phyloP scores from a whole-genome alignment of 2,329 filamentous ascomycete species.

The Cephalotrichum gorgonifer region DNA sequence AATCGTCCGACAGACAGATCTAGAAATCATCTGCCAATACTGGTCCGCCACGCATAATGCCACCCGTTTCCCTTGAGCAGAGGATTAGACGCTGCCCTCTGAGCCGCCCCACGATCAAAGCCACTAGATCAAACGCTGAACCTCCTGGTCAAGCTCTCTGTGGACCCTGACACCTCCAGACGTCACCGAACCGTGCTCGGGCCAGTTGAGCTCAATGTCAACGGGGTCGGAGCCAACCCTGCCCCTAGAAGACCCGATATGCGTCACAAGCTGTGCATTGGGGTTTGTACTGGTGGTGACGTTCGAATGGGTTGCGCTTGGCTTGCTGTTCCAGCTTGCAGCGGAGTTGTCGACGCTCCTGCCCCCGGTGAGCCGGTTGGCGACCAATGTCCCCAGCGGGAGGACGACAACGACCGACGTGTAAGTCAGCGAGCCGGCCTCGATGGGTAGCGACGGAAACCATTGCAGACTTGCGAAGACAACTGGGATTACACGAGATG shows the following conservation, averaged over 20 bases:
- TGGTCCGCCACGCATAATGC: not conserved
- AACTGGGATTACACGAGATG: slow-evolving; percentile 20
- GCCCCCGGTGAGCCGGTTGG: slow-evolving; percentile 24
- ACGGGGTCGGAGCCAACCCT: not conserved
- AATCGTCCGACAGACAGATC: too few relatives aligned
- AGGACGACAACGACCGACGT: slow-evolving; percentile 41
- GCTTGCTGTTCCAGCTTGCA: not conserved
- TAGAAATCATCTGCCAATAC: not conserved
- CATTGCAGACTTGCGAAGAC: slow-evolving; percentile 40
- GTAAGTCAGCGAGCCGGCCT: slow-evolving; percentile 36
- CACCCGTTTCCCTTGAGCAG: not conserved
- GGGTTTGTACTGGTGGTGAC: not conserved
- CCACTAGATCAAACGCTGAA: not conserved
- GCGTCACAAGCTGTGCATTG: slow-evolving; percentile 2
- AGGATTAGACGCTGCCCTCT: not conserved
- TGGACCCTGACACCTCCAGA: slow-evolving; percentile 9
- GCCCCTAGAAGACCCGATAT: not conserved
- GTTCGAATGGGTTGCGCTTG: not conserved
- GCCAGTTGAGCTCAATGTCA: slow-evolving; percentile 13
- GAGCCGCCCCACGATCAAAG: not conserved
- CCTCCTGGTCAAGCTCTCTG: slow-evolving; percentile 9
- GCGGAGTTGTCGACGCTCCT: not conserved
- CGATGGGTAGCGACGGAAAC: slow-evolving; percentile 29
- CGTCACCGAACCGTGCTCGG: slow-evolving; percentile 6
- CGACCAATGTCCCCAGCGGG: slow-evolving; percentile 40